These are phyloP conservation scores for Urostyla sp. DNA, from an alignment of 73 alveolate species.

Conservation along the genomic window DNA sequence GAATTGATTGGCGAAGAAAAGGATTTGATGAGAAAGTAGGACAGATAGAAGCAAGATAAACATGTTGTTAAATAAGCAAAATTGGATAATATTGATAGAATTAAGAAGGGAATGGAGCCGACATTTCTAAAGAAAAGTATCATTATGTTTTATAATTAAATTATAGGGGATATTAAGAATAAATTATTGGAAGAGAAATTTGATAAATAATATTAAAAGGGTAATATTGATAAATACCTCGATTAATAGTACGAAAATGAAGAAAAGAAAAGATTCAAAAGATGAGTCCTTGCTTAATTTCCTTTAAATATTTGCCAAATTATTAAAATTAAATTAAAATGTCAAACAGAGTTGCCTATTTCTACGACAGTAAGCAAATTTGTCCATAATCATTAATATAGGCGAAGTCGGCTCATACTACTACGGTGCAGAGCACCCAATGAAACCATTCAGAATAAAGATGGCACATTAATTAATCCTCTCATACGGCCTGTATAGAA, in stretches of 20 bases:
- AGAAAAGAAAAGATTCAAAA: conserved; percentile 10
- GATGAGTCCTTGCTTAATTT: too few species aligned
- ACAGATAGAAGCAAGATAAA: background rate
- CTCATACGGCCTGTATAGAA: conserved; percentile 80
- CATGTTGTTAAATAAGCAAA: conserved; percentile 6
- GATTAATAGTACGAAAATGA: conserved; percentile 7
- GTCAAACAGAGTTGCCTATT: conserved; percentile 85
- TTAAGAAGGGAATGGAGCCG: conserved; percentile 30
- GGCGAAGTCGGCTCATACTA: conserved; percentile 89
- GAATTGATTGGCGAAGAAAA: conserved; percentile 40
- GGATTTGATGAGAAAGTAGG: background rate
- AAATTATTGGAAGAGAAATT: background rate
- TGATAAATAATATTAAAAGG: conserved; percentile 29
- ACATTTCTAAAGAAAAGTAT: conserved; percentile 20
- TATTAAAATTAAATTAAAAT: conserved; percentile 14
- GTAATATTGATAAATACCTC: conserved; percentile 6
- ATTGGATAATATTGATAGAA: conserved; percentile 21
- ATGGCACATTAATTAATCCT: conserved; percentile 95
- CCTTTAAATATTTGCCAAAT: too few species aligned
- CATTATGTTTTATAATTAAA: too few species aligned
- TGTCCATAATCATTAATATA: background rate
- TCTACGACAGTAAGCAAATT: conserved; percentile 74
- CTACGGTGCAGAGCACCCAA: conserved; percentile 98
- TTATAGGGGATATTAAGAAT: conserved; percentile 27
- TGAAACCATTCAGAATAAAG: conserved; percentile 97